Evolutionary conservation across 1,284 basidiomycete genomes (phyloP).

Genomic region (Heterobasidion irregulare): DNA sequence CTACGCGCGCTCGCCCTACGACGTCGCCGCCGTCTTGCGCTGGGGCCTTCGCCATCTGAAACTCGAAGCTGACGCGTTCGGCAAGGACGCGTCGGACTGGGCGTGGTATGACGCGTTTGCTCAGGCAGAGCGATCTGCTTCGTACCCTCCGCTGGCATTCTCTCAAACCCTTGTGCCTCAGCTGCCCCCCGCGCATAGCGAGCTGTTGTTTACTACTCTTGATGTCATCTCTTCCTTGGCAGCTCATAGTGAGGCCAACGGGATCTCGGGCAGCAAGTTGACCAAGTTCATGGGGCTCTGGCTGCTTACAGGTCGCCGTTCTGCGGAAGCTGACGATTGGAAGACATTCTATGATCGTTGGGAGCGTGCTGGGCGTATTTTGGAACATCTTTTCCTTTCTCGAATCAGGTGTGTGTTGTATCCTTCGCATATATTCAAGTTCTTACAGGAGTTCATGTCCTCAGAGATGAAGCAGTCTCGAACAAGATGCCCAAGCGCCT

Average conservation of each 20-base stretch:
- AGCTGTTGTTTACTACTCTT: constrained; percentile 47
- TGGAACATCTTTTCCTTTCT: constrained; percentile 68
- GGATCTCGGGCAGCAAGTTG: constrained; percentile 66
- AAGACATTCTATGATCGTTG: constrained; percentile 59
- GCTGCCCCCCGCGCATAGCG: constrained; percentile 45
- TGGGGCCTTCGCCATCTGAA: constrained; percentile 70
- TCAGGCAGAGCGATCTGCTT: constrained; percentile 43
- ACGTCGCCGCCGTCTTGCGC: constrained; percentile 68
- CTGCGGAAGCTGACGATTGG: constrained; percentile 45
- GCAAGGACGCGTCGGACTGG: constrained; percentile 32
- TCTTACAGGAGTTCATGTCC: constrained; percentile 4
- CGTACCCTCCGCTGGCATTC: constrained; percentile 54
- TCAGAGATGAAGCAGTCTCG: constrained; percentile 49
- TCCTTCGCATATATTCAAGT: background rate
- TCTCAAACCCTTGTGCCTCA: constrained; percentile 48
- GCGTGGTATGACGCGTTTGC: constrained; percentile 60
- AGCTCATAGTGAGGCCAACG: constrained; percentile 59
- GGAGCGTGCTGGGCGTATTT: constrained; percentile 58
- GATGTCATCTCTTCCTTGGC: constrained; percentile 60
- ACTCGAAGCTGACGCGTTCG: constrained; percentile 48
- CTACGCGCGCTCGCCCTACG: constrained; percentile 59
- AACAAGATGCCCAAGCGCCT: constrained; percentile 59
- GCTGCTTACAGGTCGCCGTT: constrained; percentile 43
- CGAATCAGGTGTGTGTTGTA: constrained; percentile 45
- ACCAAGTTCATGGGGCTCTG: constrained; percentile 66